Evolutionary conservation across 2,329 filamentous ascomycete species (phyloP), one percentile per base, ranked within the genome.

Genomic region (Xylaria sp.): DNA sequence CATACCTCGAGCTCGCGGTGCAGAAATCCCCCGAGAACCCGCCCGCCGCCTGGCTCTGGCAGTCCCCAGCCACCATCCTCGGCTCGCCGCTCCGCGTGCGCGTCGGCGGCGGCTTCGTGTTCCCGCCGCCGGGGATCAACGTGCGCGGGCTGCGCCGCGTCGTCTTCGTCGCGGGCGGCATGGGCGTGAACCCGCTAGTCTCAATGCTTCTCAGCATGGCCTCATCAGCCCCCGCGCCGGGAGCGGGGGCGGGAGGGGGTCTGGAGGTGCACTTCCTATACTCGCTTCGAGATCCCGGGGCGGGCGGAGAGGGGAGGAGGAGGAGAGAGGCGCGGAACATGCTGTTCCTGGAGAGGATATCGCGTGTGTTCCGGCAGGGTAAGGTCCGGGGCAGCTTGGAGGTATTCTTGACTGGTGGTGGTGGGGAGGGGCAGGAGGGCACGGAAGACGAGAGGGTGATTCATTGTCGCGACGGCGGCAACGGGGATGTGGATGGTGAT

Each of bases 31-130:
- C 88, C 0, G 77, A 79, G 1, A 96, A 93, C 68, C 88, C 90
- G 0, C 82, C 90, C 0, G 91, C 91, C 0, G 85, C 85, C 51
- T 96, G 90, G 87, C 82, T 96, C 4, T 96, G 90, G 90, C 82
- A 79, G 46, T 67, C 70, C 9, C 76, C 83, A 0, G 70, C 78
- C 1, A 76, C 85, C 10, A 87, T 95, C 52, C 65, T 90, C 2
- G 83, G 84, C 1, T 77, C 80, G 10, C 77, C 82, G 51, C 76
- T 96, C 13, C 77, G 77, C 1, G 87, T 96, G 29, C 85, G 92
- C 29, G 85, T 95, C 1, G 93, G 93, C 1, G 93, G 93, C 0
- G 88, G 86, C 67, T 97, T 97, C 70, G 83, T 89, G 3, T 96
- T 88, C 80, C 93, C 93, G 0, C 91, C 90, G 0, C 77, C 80